Base-by-base conservation (phyloP, 352 stramenopile genomes). In the Pythium folliculosum region DNA sequence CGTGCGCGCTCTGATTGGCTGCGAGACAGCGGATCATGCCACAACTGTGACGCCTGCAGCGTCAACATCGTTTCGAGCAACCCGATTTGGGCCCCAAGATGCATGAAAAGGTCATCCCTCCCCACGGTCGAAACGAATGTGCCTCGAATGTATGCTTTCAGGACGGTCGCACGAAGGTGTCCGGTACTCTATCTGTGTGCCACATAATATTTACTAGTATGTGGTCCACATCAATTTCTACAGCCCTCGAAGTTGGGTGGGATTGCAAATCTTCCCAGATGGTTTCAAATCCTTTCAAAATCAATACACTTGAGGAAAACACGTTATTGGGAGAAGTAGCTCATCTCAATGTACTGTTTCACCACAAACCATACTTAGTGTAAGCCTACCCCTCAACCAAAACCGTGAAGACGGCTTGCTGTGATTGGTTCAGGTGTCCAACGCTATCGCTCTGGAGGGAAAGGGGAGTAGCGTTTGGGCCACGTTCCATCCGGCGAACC, bases 351-450 rank as follows among this genome's bases (percentile, higher is more conserved):
- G n/a, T n/a, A n/a, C n/a, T n/a, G n/a, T n/a, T n/a, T n/a, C n/a
- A n/a, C n/a, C n/a, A n/a, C n/a, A n/a, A n/a, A n/a, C n/a, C n/a
- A n/a, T n/a, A n/a, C 3, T 32, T 40, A 17, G 27, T 22, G 5
- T 6, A 57, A 14, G 35, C 63, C 63, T 60, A 70, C 32, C 63
- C 54, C 63, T 51, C 40, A 25, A 16, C 1, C 0, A 6, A 40
- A 47, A 22, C n/a, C 19, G 19, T 59, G 35, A 70, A 65, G 48
- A 61, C 60, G 1, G 47, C 16, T 7, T 38, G 32, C 10, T 67
- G 13, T 72, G 59, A 72, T 72, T 72, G 65, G 65, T 52, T 67
- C 7, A n/a, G 32, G 65, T 72, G 65, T 72, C 65, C 65, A 67
- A 72, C 65, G 51, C 65, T 27, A 45, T 49, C 5, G 38, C 43